phyloP scores from a whole-genome alignment of 2,329 filamentous ascomycete species.

The Sordariomycetes sp. region DNA sequence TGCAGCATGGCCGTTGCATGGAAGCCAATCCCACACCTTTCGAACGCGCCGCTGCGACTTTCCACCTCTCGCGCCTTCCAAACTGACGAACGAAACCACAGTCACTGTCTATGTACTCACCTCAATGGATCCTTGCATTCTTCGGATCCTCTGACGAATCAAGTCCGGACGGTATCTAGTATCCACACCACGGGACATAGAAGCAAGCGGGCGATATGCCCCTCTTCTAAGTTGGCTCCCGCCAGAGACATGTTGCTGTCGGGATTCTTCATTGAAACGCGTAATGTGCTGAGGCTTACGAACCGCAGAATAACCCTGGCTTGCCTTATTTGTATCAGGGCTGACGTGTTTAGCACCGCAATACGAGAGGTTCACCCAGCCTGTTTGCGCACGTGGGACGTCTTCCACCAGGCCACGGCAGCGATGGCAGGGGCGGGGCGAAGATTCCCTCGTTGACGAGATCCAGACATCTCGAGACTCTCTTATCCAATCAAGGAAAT shows the following conservation, averaged over 20 bases:
- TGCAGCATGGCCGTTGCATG: not conserved
- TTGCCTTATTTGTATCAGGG: not conserved
- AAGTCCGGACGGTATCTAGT: no score
- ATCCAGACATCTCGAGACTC: not conserved
- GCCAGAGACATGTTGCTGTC: not conserved
- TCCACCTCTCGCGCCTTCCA: not conserved
- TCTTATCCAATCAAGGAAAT: not conserved
- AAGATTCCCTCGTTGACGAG: not conserved
- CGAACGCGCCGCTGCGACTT: not conserved
- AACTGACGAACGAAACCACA: not conserved
- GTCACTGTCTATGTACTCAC: not conserved
- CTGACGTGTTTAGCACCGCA: not conserved
- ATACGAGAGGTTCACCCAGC: not conserved
- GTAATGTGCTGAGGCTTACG: not conserved
- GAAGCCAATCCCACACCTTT: not conserved
- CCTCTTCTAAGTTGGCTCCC: no score
- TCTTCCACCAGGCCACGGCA: not conserved
- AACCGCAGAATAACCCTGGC: no score
- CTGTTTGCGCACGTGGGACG: not conserved
- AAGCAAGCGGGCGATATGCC: no score
- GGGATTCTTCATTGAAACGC: not conserved
- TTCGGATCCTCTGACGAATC: no score
- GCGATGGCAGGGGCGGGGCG: not conserved
- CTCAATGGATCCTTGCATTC: not conserved
- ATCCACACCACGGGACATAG: no score